Base-by-base conservation (phyloP, 2,329 filamentous ascomycete species). In the Colletotrichum viniferum region DNA sequence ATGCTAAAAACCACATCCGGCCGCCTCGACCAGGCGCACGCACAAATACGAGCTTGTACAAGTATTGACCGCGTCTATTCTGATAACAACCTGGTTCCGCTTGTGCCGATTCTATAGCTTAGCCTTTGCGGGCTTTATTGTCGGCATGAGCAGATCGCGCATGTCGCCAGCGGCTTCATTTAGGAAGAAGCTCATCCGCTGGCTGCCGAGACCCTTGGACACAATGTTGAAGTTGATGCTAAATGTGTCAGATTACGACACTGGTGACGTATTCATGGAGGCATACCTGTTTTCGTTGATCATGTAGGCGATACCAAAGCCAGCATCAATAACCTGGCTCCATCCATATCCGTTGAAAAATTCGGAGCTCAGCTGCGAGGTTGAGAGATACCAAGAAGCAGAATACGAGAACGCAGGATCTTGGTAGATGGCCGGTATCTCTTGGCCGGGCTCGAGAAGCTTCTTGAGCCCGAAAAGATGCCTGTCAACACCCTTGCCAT, bases 331-430 rank as follows among this genome's bases (percentile, higher is more conserved):
- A 68, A 99, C 97, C 88, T 99, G 96, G 83, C 94, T 97, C 97
- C 97, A 99, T 61, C 97, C 97, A 85, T 99, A 99, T 28, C 97
- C 97, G 84, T 99, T 99, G 87, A 98, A 99, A 89, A 95, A 98
- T 88, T 99, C 97, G 38, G 94, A 96, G 86, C 94, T 97, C 83
- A 99, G 88, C 88, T 99, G 97, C 76, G 92, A 95, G 32, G 93
- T 95, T 32, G 94, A 96, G 74, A 99, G 89, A 86, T 92, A 98
- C 97, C 97, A 99, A 16, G 93, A 95, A 81, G 90, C 88, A 74
- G 93, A 96, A 88, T 98, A 99, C 5, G 86, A 83, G 84, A 91
- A 98, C 4, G 96, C 94, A 1, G 96, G 95, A 83, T 99, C 97
- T 83, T 94, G 90, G 88, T 94, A 99, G 76, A 99, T 90, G 24